Evolutionary conservation across 2,329 filamentous ascomycete genomes (phyloP).

Genomic region (Apiospora marii): DNA sequence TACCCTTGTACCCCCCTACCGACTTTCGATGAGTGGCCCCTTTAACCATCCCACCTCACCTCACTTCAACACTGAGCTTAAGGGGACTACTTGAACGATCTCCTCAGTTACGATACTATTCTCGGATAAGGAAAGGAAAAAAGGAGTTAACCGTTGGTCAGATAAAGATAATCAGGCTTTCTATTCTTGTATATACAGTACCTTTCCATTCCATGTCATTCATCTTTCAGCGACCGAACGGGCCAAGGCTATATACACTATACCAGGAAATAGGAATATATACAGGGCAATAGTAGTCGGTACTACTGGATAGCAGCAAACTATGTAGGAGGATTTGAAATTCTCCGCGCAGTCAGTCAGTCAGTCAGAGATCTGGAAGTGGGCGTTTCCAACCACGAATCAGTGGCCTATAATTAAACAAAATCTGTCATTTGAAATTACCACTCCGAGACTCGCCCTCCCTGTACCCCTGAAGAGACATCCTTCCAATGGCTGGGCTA

Average conservation of each 20-base stretch:
- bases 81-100: background rate
- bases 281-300: background rate
- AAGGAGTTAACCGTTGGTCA: background rate
- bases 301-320: background rate
- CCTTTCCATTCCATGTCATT: background rate
- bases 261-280: background rate
- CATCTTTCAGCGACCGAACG: background rate
- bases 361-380: background rate
- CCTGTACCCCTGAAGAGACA: background rate
- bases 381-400: background rate
- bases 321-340: background rate
- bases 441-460: background rate
- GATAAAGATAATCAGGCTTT: background rate
- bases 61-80: background rate
- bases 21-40: slow-evolving; percentile 30
- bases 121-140: background rate
- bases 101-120: background rate
- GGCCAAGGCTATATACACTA: background rate
- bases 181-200: slow-evolving; percentile 1
- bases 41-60: background rate
- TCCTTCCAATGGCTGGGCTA: background rate
- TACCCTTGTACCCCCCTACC: slow-evolving; percentile 33
- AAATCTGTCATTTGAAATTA: background rate
- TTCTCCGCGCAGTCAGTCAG: background rate
- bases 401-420: background rate